A percentile compares a stretch with the other conserved stretches of the same genome.
phyloP scores from a whole-genome alignment of 31 red algal genomes.

The Pterothamnion heteromorphum region DNA sequence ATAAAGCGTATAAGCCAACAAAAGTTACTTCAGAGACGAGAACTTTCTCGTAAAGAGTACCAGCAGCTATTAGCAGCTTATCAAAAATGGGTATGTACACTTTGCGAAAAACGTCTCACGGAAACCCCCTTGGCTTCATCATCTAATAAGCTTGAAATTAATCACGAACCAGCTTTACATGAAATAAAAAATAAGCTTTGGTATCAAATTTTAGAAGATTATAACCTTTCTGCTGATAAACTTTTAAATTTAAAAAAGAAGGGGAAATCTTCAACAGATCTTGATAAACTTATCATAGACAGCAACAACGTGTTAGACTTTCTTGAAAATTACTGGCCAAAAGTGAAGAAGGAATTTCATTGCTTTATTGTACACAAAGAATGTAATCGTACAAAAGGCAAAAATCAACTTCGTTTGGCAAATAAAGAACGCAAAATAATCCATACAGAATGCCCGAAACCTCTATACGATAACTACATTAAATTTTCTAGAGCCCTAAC shows the following conservation, averaged over 20 bases:
- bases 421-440: slow-evolving; percentile 39
- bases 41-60: slow-evolving; percentile 38
- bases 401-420: slow-evolving; percentile 38
- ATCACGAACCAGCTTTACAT: slow-evolving; percentile 34
- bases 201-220: slow-evolving; percentile 36
- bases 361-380: slow-evolving; percentile 37
- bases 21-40: slow-evolving; percentile 31
- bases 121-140: slow-evolving; percentile 17
- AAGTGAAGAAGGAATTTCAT: slow-evolving; percentile 38
- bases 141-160: slow-evolving; percentile 36
- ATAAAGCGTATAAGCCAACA: slow-evolving; percentile 43
- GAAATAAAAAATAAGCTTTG: slow-evolving; percentile 36
- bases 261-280: slow-evolving; percentile 19
- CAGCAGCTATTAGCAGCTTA: slow-evolving; percentile 23
- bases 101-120: slow-evolving; percentile 40
- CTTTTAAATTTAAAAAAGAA: slow-evolving; percentile 29
- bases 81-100: slow-evolving; percentile 21
- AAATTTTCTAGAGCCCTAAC: slow-evolving; percentile 27
- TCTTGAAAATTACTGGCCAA: slow-evolving; percentile 35
- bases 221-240: slow-evolving; percentile 31
- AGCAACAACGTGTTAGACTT: slow-evolving; percentile 33
- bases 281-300: slow-evolving; percentile 41
- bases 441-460: slow-evolving; percentile 36
- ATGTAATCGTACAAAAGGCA: slow-evolving; percentile 4
- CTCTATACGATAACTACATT: slow-evolving; percentile 33